Evolutionary conservation across 352 stramenopile genomes (phyloP).

Genomic region (Pythium plurisporium): DNA sequence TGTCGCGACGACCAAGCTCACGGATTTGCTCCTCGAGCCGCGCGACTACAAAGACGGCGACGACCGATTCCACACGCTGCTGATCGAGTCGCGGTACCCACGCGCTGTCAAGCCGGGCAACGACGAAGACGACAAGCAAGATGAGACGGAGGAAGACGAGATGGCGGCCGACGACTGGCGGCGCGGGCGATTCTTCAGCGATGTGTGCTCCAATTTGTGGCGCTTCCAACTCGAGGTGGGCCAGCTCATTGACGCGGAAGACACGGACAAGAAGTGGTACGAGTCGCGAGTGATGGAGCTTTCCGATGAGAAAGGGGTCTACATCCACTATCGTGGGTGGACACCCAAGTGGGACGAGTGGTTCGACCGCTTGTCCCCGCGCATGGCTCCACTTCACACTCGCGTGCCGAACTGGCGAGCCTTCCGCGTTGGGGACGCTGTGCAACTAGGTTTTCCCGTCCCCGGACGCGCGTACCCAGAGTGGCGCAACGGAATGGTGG

Average conservation of each 20-base stretch:
- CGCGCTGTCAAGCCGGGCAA: not conserved
- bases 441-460: conserved; percentile 44
- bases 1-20: conserved; percentile 21
- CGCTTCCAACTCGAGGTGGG: conserved; percentile 43
- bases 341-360: conserved; percentile 97
- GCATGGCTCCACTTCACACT: conserved; percentile 90
- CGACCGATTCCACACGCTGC: conserved; percentile 1
- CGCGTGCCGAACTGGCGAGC: conserved; percentile 65
- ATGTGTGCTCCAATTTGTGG: conserved; percentile 59
- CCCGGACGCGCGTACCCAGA: conserved; percentile 42
- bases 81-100: not conserved
- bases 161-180: conserved; percentile 33
- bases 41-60: conserved; percentile 53
- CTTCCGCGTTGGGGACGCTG: conserved; percentile 47
- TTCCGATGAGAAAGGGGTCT: conserved; percentile 32
- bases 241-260: conserved; percentile 67
- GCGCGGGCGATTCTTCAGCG: conserved; percentile 53
- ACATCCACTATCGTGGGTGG: conserved; percentile 97
- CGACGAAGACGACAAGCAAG: not conserved
- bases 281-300: conserved; percentile 54
- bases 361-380: conserved; percentile 83
- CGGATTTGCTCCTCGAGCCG: conserved; percentile 48
- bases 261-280: conserved; percentile 77
- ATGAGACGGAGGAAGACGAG: no score
- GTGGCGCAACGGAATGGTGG: conserved; percentile 52